Percentiles rank a stretch among this genome's conserved stretches.
phyloP scores from a whole-genome alignment of 306 rosid genomes.

The Morella rubra region DNA sequence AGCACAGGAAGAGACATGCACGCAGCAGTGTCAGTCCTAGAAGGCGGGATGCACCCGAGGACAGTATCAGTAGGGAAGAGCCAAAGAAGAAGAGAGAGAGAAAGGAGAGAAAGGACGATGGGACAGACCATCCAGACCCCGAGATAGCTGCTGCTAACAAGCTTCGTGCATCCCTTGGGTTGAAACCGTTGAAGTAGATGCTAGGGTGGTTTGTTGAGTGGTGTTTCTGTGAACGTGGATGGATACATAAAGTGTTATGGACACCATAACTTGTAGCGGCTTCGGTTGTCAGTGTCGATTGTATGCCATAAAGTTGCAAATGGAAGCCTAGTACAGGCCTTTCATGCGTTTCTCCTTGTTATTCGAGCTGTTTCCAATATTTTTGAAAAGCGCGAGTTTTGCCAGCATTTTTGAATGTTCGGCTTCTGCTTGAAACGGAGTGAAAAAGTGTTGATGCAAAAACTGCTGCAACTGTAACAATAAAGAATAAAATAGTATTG shows the following conservation, averaged over 20 bases:
- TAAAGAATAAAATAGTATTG: too few species aligned
- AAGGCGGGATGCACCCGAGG: conserved; percentile 69
- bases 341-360: neutral
- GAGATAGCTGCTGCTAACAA: conserved; percentile 83
- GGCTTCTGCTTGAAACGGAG: neutral
- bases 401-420: neutral
- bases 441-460: too few species aligned
- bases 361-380: neutral
- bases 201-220: neutral
- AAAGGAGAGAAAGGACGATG: conserved; percentile 67
- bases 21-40: conserved; percentile 70
- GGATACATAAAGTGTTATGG: neutral
- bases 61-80: conserved; percentile 50
- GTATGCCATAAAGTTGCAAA: neutral
- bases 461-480: too few species aligned
- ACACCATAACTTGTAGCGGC: neutral
- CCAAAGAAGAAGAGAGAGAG: conserved; percentile 68
- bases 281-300: neutral
- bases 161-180: conserved; percentile 75
- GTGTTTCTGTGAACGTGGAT: neutral
- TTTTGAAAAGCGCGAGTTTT: neutral
- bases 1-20: conserved; percentile 71
- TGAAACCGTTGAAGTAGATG: conserved; percentile 70
- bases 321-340: neutral
- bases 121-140: conserved; percentile 84